Conservation (phyloP, 805 yeast species). For the Maudiozyma bulderi region DNA sequence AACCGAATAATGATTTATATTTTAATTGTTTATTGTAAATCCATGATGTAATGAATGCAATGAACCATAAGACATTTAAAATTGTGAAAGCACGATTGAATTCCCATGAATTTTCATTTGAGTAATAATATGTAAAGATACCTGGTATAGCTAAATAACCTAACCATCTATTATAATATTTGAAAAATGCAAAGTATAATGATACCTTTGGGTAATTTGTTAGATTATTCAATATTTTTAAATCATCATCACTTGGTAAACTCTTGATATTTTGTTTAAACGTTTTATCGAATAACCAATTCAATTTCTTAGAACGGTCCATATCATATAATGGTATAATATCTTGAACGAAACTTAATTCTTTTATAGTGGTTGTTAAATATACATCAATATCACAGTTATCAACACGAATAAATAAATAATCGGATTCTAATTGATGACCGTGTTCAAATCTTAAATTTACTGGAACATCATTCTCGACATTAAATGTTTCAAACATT, state of each 20-base stretch:
- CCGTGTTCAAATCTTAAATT: conserved; percentile 18
- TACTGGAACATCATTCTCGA: neutral
- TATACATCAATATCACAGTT: neutral
- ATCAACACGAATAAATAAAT: conserved; percentile 18
- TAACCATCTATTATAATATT: conserved; percentile 52
- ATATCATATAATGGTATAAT: conserved; percentile 9
- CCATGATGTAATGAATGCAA: conserved; percentile 55
- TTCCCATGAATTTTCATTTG: conserved; percentile 10
- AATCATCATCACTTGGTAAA: conserved; percentile 19
- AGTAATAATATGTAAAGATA: conserved; percentile 28
- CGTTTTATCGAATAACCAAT: neutral
- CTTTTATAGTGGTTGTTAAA: neutral
- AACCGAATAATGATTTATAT: conserved; percentile 24
- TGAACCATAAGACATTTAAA: conserved; percentile 54
- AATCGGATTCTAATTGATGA: conserved; percentile 7
- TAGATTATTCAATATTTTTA: conserved; percentile 27
- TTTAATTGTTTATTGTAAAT: conserved; percentile 28
- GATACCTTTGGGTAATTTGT: conserved; percentile 36
- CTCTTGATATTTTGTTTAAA: neutral
- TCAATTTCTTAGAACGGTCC: conserved; percentile 3
- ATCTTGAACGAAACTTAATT: conserved; percentile 1
- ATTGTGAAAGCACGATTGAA: conserved; percentile 48
- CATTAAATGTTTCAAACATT: conserved; percentile 10
- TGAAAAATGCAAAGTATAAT: conserved; percentile 63
- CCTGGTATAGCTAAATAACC: conserved; percentile 50